Conservation (phyloP, 2,329 filamentous ascomycete species). For the Epichloe gansuensis region DNA sequence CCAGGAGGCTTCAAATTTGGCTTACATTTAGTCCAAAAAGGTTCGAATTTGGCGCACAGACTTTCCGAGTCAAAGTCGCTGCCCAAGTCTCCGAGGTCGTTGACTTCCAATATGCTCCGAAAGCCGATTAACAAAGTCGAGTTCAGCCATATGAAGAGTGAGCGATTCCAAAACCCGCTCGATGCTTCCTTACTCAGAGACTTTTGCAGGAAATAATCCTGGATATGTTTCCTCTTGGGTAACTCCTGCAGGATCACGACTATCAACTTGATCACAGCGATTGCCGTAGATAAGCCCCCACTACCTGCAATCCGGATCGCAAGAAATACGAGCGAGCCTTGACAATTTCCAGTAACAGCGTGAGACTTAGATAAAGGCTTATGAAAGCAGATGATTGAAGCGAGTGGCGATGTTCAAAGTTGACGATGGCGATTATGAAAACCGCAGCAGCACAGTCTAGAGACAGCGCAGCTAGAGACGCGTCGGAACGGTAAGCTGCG, state of each 20-base stretch:
- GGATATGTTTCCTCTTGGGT: slow-evolving; percentile 3
- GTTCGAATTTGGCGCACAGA: not conserved
- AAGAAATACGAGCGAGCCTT: slow-evolving; percentile 20
- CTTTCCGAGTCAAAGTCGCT: slow-evolving; percentile 2
- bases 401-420: slow-evolving; percentile 21
- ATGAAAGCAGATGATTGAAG: slow-evolving; percentile 29
- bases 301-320: slow-evolving; percentile 8
- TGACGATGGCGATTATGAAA: slow-evolving; percentile 15
- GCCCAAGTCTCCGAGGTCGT: slow-evolving; percentile 19
- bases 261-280: slow-evolving; percentile 18
- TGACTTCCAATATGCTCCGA: slow-evolving; percentile 15
- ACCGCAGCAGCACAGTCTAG: slow-evolving; percentile 17
- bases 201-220: not conserved
- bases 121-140: slow-evolving; percentile 20
- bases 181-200: slow-evolving; percentile 8
- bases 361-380: slow-evolving; percentile 25
- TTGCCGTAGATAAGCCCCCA: slow-evolving; percentile 18
- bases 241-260: slow-evolving; percentile 25
- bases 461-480: slow-evolving; percentile 13
- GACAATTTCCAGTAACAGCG: slow-evolving; percentile 26
- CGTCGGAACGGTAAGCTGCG: slow-evolving; percentile 8
- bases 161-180: slow-evolving; percentile 15
- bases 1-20: not conserved
- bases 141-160: slow-evolving; percentile 17
- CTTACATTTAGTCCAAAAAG: slow-evolving; percentile 1